Percentiles rank a stretch among this genome's conserved stretches.
Conservation (phyloP, 2,329 filamentous ascomycete species). For the Apiospora aurea region DNA sequence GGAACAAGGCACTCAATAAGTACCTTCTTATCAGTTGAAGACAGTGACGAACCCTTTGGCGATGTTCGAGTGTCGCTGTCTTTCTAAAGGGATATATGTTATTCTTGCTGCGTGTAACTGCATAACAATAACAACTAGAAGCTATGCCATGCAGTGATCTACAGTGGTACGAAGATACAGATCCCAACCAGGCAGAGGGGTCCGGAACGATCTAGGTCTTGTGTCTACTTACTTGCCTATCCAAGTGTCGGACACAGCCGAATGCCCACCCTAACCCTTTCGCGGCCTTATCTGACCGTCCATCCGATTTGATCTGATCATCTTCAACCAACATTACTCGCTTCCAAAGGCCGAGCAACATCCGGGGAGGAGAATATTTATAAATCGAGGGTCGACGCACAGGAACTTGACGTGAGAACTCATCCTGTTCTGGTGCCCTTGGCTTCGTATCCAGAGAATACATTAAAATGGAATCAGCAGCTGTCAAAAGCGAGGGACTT, state of each 20-base stretch:
- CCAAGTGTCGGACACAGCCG: conserved; percentile 17
- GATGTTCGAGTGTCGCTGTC: not conserved
- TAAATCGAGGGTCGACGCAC: not conserved
- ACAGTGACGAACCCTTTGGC: not conserved
- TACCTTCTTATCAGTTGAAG: not conserved
- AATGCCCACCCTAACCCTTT: conserved; percentile 6
- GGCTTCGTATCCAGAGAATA: not conserved
- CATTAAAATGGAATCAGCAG: conserved; percentile 47
- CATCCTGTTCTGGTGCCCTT: not conserved
- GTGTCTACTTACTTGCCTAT: conserved; percentile 6
- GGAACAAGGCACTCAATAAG: not conserved
- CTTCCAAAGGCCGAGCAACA: not conserved
- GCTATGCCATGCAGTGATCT: not conserved
- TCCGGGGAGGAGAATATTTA: not conserved
- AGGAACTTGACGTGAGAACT: not conserved
- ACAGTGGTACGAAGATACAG: not conserved
- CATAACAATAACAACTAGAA: not conserved
- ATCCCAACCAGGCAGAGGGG: conserved; percentile 11
- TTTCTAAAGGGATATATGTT: not conserved
- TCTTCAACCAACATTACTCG: not conserved
- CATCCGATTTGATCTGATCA: conserved; percentile 2
- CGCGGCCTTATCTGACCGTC: not conserved
- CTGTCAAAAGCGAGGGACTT: conserved; percentile 59
- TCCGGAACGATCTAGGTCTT: not conserved
- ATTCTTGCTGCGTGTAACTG: not conserved